These are phyloP conservation scores for Macadamia tetraphylla DNA, from an alignment of 164 flowering plant species.

Conservation along the genomic window DNA sequence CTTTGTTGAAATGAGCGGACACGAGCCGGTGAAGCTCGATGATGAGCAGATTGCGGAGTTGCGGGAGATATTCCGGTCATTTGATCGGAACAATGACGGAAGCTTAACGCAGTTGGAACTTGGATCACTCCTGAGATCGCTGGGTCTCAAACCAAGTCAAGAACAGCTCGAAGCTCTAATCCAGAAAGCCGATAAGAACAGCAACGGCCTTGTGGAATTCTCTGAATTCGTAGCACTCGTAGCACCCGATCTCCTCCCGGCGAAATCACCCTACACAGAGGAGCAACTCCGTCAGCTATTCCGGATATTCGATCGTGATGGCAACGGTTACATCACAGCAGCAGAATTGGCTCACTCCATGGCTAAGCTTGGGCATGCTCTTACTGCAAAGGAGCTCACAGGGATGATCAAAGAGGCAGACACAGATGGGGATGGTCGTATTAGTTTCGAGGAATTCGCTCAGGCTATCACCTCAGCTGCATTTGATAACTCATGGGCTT, in stretches of 20 bases:
- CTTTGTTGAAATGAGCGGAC: conserved; percentile 17
- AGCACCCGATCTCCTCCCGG: conserved; percentile 69
- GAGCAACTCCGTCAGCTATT: conserved; percentile 67
- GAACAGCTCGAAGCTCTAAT: conserved; percentile 68
- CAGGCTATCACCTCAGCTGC: conserved; percentile 66
- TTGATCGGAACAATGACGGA: conserved; percentile 86
- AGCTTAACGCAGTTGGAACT: conserved; percentile 87
- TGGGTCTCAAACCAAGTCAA: conserved; percentile 69
- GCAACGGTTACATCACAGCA: conserved; percentile 60
- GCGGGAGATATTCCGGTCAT: conserved; percentile 76
- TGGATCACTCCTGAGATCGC: conserved; percentile 69
- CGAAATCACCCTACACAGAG: conserved; percentile 66
- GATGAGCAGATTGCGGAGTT: conserved; percentile 79
- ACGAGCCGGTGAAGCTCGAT: conserved; percentile 46
- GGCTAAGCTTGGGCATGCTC: conserved; percentile 63
- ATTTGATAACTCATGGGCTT: conserved; percentile 60
- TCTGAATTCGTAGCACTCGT: conserved; percentile 84
- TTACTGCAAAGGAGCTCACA: conserved; percentile 53
- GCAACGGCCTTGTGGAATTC: conserved; percentile 79
- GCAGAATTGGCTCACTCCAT: conserved; percentile 66
- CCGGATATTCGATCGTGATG: conserved; percentile 53
- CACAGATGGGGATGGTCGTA: conserved; percentile 65
- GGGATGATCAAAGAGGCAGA: conserved; percentile 77
- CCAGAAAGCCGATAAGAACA: conserved; percentile 69
- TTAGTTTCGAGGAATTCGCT: conserved; percentile 51